Conservation (phyloP, 331 rosid species). For the Arachis monticola region DNA sequence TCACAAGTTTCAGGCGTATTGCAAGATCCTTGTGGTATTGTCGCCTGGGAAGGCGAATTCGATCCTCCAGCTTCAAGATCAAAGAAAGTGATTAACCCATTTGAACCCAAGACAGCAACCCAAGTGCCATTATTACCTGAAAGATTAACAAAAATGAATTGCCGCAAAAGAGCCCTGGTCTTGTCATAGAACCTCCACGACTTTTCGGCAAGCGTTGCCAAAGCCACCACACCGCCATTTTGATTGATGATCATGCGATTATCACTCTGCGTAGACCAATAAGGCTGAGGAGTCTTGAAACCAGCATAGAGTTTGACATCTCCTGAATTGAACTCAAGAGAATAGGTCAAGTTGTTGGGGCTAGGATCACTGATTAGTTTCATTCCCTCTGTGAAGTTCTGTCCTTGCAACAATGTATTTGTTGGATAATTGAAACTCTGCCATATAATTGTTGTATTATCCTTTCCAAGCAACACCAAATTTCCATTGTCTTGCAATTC, state of each 20-base stretch:
- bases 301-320: conserved; percentile 68
- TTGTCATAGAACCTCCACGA: conserved; percentile 87
- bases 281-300: conserved; percentile 72
- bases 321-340: conserved; percentile 82
- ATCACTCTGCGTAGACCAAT: conserved; percentile 82
- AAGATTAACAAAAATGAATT: conserved; percentile 54
- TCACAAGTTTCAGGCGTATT: conserved; percentile 79
- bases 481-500: conserved; percentile 75
- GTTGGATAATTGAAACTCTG: conserved; percentile 89
- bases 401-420: conserved; percentile 70
- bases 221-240: conserved; percentile 52
- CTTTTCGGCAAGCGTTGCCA: conserved; percentile 56
- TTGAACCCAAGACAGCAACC: conserved; percentile 71
- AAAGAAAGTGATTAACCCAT: conserved; percentile 71
- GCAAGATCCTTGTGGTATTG: conserved; percentile 69
- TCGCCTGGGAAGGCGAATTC: conserved; percentile 42
- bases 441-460: conserved; percentile 57
- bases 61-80: conserved; percentile 52
- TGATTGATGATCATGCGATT: conserved; percentile 55
- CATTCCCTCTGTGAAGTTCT: conserved; percentile 75
- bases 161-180: conserved; percentile 61
- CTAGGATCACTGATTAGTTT: conserved; percentile 63
- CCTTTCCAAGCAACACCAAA: conserved; percentile 62
- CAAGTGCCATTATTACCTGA: conserved; percentile 59
- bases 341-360: conserved; percentile 53